A percentile compares a stretch with the other conserved stretches of the same genome.
Evolutionary conservation across 305 asterid species (phyloP).

Genomic region (Solanum hybrid): DNA sequence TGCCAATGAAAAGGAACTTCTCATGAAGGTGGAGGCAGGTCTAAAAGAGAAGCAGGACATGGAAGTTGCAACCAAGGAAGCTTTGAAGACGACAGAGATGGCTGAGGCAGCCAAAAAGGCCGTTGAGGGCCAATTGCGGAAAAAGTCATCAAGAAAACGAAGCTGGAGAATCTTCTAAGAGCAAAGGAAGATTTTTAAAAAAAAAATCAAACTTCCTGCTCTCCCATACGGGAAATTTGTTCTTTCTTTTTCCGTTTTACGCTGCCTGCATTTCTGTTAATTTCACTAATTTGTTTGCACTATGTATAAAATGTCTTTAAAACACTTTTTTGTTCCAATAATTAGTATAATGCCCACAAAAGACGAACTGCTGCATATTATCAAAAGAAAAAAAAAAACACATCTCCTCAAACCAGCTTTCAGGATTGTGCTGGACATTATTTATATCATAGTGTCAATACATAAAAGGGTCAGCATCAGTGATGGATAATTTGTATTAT

Average conservation of each 20-base stretch:
- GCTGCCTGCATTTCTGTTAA: neutral
- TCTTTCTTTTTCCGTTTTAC: neutral
- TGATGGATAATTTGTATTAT: neutral
- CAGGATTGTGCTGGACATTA: neutral
- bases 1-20: constrained; percentile 28
- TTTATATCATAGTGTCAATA: neutral
- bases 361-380: neutral
- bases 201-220: neutral
- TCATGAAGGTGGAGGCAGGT: constrained; percentile 37
- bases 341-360: neutral
- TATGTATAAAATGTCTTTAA: neutral
- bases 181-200: neutral
- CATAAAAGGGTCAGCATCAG: neutral
- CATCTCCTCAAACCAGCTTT: neutral
- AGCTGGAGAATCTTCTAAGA: constrained; percentile 24
- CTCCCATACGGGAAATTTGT: neutral
- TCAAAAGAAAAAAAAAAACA: neutral
- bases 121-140: constrained; percentile 52
- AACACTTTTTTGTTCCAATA: neutral
- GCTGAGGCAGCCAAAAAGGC: constrained; percentile 59
- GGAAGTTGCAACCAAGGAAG: constrained; percentile 51
- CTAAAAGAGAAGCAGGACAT: constrained; percentile 36
- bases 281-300: neutral
- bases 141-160: constrained; percentile 31
- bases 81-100: constrained; percentile 58